Evolutionary conservation across 108 stramenopile species (phyloP).

Genomic region (Cyclotella baltica): DNA sequence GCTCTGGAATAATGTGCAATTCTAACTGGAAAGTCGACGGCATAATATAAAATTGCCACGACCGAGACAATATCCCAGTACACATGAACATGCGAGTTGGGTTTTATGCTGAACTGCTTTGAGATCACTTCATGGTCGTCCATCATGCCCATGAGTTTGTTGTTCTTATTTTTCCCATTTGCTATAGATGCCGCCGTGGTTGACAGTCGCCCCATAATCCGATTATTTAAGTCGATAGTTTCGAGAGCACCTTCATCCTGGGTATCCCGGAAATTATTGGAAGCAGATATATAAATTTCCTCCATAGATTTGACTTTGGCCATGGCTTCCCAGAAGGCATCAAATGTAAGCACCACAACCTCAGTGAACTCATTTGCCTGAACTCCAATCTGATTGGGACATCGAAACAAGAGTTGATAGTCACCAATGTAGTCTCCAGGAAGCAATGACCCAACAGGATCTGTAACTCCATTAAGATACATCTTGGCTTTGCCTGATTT

Average conservation of each 20-base stretch:
- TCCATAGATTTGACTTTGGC: conserved; percentile 18
- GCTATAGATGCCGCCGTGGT: conserved; percentile 21
- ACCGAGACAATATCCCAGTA: conserved; percentile 52
- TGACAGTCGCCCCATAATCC: conserved; percentile 27
- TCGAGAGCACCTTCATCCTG: conserved; percentile 47
- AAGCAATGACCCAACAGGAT: conserved; percentile 41
- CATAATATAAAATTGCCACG: conserved; percentile 39
- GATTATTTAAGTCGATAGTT: conserved; percentile 38
- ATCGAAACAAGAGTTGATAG: conserved; percentile 62
- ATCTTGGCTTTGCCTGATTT: conserved; percentile 53
- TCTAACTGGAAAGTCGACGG: conserved; percentile 39
- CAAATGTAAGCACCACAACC: conserved; percentile 48
- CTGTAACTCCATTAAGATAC: conserved; percentile 25
- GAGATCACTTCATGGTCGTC: conserved; percentile 29
- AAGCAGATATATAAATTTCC: conserved; percentile 14
- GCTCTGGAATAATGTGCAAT: conserved; percentile 29
- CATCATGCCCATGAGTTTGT: conserved; percentile 63
- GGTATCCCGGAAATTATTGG: conserved; percentile 34
- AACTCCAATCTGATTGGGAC: conserved; percentile 53
- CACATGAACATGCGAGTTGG: conserved; percentile 44
- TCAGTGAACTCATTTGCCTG: conserved; percentile 47
- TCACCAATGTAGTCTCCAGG: conserved; percentile 65
- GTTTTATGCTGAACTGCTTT: conserved; percentile 46
- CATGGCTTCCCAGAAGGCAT: conserved; percentile 43
- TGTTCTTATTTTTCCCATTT: conserved; percentile 36